These are phyloP conservation scores for Heliamphora pulchella DNA, from an alignment of 179 eudicot genomes.

Conservation along the genomic window DNA sequence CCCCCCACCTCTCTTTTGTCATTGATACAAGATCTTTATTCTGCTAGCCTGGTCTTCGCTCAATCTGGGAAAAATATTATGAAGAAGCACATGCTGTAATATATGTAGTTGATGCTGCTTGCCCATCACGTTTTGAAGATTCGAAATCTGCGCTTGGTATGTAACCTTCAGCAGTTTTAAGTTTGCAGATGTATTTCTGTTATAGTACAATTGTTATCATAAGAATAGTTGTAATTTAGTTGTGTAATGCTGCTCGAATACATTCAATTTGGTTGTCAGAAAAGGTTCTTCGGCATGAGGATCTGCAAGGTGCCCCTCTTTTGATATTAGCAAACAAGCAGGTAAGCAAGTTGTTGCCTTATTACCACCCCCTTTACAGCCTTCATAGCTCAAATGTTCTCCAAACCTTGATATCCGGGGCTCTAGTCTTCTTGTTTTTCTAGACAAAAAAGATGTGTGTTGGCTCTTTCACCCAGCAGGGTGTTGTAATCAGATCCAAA, in stretches of 20 bases:
- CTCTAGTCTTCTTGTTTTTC: no score
- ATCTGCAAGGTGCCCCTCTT: constrained; percentile 85
- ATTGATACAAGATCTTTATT: constrained; percentile 19
- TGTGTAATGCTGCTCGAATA: constrained; percentile 11
- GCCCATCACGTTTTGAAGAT: constrained; percentile 89
- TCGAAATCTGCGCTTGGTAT: constrained; percentile 91
- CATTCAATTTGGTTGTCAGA: constrained; percentile 41
- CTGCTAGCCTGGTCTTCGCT: constrained; percentile 85
- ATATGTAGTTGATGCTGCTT: constrained; percentile 84
- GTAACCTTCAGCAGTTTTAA: background rate
- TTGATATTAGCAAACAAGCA: constrained; percentile 87
- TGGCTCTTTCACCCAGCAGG: background rate
- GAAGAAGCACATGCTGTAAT: constrained; percentile 99
- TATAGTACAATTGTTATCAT: background rate
- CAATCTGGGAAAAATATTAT: constrained; percentile 97
- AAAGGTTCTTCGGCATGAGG: constrained; percentile 88
- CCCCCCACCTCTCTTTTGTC: background rate
- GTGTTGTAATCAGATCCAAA: background rate
- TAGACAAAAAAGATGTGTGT: background rate
- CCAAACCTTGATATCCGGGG: background rate
- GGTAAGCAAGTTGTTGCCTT: constrained; percentile 30
- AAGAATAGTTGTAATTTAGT: background rate
- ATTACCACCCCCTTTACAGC: background rate
- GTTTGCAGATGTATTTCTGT: background rate
- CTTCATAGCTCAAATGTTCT: background rate